Conservation (phyloP, 2,329 filamentous ascomycete genomes). For the Colletotrichum sp. region DNA sequence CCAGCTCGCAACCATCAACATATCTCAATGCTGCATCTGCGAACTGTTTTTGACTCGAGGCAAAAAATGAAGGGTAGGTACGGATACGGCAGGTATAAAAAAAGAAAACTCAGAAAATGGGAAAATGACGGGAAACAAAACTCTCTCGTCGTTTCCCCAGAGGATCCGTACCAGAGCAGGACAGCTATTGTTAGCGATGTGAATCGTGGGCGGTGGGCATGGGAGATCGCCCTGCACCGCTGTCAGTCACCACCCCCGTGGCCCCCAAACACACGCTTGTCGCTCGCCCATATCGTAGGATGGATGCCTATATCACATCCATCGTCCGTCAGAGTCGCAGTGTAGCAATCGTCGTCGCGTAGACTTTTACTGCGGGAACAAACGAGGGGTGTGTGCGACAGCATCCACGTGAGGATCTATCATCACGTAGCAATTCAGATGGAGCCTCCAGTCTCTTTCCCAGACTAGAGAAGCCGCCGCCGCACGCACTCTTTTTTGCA, state of each 20-base stretch:
- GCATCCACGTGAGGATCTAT: conserved; percentile 11
- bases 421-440: background rate
- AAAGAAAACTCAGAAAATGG: background rate
- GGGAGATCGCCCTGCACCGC: background rate
- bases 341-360: background rate
- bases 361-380: background rate
- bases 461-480: background rate
- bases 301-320: background rate
- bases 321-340: background rate
- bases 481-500: background rate
- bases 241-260: background rate
- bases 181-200: background rate
- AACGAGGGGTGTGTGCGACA: background rate
- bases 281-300: background rate
- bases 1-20: background rate
- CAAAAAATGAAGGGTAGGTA: background rate
- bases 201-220: background rate
- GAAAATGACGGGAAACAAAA: background rate
- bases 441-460: background rate
- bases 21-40: background rate
- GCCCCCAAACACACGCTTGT: background rate
- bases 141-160: background rate
- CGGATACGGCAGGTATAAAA: background rate
- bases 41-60: background rate
- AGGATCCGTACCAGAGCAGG: background rate